Conservation (phyloP, 2,329 filamentous ascomycete species). For the Cadophora sp. region DNA sequence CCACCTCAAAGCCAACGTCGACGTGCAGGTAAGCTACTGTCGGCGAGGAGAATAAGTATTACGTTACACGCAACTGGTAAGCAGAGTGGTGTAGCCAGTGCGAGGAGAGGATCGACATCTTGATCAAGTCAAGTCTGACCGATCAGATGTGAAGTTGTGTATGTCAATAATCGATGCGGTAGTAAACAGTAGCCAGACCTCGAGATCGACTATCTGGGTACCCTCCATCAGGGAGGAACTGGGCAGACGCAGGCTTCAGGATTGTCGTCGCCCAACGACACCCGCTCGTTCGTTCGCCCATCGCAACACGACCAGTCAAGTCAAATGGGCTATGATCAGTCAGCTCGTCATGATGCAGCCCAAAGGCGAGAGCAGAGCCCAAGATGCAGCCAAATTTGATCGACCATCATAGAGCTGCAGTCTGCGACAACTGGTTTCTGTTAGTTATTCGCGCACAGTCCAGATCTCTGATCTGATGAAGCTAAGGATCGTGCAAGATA, state of each 20-base stretch:
- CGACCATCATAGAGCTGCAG: background rate
- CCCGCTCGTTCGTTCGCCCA: background rate
- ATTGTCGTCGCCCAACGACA: background rate
- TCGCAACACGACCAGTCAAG: background rate
- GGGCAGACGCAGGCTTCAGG: background rate
- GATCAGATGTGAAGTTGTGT: background rate
- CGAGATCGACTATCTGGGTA: background rate
- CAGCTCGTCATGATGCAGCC: conserved; percentile 10
- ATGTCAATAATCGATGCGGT: background rate
- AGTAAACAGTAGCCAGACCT: background rate
- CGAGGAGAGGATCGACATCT: background rate
- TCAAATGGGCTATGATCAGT: background rate
- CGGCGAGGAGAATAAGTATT: conserved; percentile 5
- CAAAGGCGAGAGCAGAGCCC: background rate
- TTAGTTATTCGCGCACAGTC: no score
- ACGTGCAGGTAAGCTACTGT: background rate
- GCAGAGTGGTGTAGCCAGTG: background rate
- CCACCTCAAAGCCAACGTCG: background rate
- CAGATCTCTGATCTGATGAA: no score
- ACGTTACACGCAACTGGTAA: background rate
- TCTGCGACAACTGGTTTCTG: background rate
- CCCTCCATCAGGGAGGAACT: background rate
- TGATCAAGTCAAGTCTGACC: background rate
- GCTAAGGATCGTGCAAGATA: no score
- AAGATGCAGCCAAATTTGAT: background rate